A percentile compares a stretch with the other conserved stretches of the same genome.
These are phyloP conservation scores for Fusarium liriodendri DNA, from an alignment of 2,329 filamentous ascomycete genomes.

Conservation along the genomic window DNA sequence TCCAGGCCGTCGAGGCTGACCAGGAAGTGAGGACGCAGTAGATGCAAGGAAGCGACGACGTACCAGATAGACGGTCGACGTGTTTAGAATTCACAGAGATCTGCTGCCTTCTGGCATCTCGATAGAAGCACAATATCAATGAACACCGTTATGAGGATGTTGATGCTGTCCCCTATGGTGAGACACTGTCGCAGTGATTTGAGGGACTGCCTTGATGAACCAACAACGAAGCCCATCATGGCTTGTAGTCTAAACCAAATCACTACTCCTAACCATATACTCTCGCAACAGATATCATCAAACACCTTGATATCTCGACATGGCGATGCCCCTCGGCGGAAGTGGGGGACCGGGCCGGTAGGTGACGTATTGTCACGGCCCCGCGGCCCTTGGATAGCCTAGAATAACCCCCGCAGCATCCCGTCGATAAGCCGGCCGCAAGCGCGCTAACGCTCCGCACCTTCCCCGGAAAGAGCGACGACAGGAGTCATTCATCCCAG, in stretches of 20 bases:
- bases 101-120: conserved; percentile 11
- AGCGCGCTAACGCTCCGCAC: conserved; percentile 22
- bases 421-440: conserved; percentile 32
- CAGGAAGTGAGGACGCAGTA: conserved; percentile 78
- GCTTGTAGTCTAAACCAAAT: too few relatives aligned
- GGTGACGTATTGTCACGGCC: conserved; percentile 23
- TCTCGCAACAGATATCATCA: background rate
- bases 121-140: conserved; percentile 17
- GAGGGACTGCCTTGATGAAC: background rate
- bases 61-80: conserved; percentile 2
- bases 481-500: conserved; percentile 31
- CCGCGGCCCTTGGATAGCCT: conserved; percentile 23
- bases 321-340: background rate
- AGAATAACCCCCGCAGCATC: conserved; percentile 4
- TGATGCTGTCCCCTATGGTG: background rate
- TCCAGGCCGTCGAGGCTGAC: conserved; percentile 82
- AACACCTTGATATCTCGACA: background rate
- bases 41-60: conserved; percentile 12
- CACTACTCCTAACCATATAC: background rate
- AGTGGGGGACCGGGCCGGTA: conserved; percentile 30
- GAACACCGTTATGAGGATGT: background rate
- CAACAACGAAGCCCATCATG: background rate
- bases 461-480: conserved; percentile 15
- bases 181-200: background rate
- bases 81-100: conserved; percentile 26